phyloP scores from a whole-genome alignment of 805 yeast genomes.

The Starmerella kuoi region DNA sequence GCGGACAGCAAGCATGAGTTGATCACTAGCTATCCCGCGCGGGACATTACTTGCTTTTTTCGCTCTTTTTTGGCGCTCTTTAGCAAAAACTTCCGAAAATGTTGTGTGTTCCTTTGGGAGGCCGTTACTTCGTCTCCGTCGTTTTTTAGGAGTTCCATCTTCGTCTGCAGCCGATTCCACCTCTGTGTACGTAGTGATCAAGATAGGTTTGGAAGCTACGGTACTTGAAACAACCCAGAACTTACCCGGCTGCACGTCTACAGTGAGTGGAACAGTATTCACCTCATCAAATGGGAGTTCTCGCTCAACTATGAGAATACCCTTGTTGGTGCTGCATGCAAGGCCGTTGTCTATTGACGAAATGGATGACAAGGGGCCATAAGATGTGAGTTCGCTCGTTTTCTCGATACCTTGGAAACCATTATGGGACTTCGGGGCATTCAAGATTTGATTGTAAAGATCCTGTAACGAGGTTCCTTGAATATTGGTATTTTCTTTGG shows the following conservation, averaged over 20 bases:
- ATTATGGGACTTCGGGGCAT: no score
- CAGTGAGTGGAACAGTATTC: background rate
- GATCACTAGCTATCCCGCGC: conserved; percentile 6
- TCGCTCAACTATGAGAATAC: conserved; percentile 12
- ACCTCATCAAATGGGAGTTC: conserved; percentile 10
- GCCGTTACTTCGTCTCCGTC: background rate
- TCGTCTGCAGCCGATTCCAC: background rate
- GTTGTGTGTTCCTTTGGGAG: background rate
- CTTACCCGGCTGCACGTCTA: conserved; percentile 9
- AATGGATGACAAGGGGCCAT: conserved; percentile 12
- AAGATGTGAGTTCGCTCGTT: background rate
- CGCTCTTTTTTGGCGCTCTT: background rate
- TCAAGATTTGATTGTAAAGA: no score
- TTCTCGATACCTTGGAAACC: no score
- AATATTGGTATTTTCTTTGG: background rate
- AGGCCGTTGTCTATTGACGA: conserved; percentile 13
- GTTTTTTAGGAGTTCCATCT: background rate
- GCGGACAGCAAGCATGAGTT: conserved; percentile 11
- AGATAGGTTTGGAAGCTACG: background rate
- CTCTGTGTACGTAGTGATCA: background rate
- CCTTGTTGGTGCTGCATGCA: conserved; percentile 10
- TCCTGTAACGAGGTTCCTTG: background rate
- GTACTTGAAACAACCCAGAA: conserved; percentile 6
- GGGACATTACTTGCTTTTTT: background rate
- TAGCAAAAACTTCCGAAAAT: background rate